These are phyloP conservation scores for Macadamia tetraphylla DNA, from an alignment of 164 flowering plant species.

Conservation along the genomic window DNA sequence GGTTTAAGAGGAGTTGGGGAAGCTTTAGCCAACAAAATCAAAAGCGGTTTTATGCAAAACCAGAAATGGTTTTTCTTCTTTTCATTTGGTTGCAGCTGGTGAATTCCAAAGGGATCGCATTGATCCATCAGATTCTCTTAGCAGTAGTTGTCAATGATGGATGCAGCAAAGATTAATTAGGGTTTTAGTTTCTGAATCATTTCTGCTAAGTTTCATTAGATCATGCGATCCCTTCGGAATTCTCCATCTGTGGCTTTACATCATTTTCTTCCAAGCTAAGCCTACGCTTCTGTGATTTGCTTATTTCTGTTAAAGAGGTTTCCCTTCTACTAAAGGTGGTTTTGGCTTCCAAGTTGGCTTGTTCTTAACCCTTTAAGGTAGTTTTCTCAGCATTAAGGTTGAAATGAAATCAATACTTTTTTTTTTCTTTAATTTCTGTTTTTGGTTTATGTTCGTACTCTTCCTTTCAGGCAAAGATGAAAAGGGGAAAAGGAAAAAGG, in stretches of 20 bases:
- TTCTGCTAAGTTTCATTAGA: slow-evolving; percentile 16
- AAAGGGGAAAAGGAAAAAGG: too few relatives aligned
- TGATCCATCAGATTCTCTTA: slow-evolving; percentile 37
- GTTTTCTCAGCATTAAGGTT: too few relatives aligned
- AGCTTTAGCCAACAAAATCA: neutral
- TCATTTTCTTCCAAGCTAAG: neutral
- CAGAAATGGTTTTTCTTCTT: slow-evolving; percentile 1
- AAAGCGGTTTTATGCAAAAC: neutral
- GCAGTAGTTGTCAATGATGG: too few relatives aligned
- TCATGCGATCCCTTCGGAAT: slow-evolving; percentile 60
- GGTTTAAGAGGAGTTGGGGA: neutral
- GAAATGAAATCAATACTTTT: too few relatives aligned
- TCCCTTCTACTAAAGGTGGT: neutral
- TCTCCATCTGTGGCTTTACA: slow-evolving; percentile 29
- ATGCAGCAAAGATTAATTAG: neutral
- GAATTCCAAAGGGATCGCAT: slow-evolving; percentile 74
- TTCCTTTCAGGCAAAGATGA: too few relatives aligned
- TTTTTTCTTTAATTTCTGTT: too few relatives aligned
- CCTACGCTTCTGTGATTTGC: neutral
- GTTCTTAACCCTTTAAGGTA: too few relatives aligned
- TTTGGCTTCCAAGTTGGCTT: neutral
- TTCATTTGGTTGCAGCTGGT: slow-evolving; percentile 36
- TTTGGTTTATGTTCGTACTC: too few relatives aligned
- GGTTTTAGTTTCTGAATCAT: neutral
- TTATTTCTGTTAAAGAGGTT: neutral